These are phyloP conservation scores for Boletus rubropictus DNA, from an alignment of 768 basidiomycete species.

Conservation along the genomic window DNA sequence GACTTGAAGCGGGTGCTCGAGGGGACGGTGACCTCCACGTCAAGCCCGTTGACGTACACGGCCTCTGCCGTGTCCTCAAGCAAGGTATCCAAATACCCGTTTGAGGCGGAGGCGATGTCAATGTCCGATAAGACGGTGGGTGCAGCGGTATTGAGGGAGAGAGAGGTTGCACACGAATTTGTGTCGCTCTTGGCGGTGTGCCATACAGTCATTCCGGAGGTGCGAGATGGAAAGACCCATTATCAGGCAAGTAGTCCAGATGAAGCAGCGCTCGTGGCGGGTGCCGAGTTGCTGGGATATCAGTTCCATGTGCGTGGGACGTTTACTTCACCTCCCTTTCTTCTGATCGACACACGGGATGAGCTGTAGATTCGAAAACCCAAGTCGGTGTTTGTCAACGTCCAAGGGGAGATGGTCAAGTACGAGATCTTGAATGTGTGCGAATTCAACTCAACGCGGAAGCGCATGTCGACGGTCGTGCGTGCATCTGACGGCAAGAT, in stretches of 20 bases:
- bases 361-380: slow-evolving; percentile 83
- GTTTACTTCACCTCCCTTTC: background rate
- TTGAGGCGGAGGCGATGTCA: slow-evolving; percentile 35
- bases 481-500: slow-evolving; percentile 84
- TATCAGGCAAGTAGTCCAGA: slow-evolving; percentile 98
- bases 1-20: slow-evolving; percentile 58
- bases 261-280: slow-evolving; percentile 92
- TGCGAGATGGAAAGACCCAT: slow-evolving; percentile 79
- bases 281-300: slow-evolving; percentile 88
- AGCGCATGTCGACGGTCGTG: slow-evolving; percentile 95
- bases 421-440: slow-evolving; percentile 94
- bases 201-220: slow-evolving; percentile 96
- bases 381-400: slow-evolving; percentile 85
- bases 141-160: slow-evolving; percentile 27
- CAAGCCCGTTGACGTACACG: background rate
- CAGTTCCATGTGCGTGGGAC: slow-evolving; percentile 76
- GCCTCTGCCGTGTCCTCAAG: background rate
- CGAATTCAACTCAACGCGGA: slow-evolving; percentile 97
- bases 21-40: slow-evolving; percentile 18
- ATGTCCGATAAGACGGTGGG: background rate
- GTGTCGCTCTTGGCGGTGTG: slow-evolving; percentile 87
- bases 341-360: background rate
- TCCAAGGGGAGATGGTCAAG: slow-evolving; percentile 66
- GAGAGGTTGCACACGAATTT: slow-evolving; percentile 61
- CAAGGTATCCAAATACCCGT: slow-evolving; percentile 45